Percentiles rank a stretch among this genome's conserved stretches.
Evolutionary conservation across 257 asterid genomes (phyloP).

Genomic region (Sherardia arvensis): DNA sequence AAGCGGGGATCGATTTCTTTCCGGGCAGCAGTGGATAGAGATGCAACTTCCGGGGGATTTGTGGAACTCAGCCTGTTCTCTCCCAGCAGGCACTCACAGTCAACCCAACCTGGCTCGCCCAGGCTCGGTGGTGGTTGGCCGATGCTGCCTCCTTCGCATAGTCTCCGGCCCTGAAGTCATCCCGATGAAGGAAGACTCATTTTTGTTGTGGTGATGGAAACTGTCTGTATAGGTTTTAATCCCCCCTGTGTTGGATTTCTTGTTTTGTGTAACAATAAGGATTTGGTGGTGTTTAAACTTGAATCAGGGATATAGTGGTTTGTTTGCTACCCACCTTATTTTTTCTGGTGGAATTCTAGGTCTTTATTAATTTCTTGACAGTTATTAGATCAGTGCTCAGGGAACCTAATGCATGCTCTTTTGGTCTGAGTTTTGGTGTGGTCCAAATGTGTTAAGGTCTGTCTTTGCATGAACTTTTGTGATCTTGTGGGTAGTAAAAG

Average conservation of each 20-base stretch:
- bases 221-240: constrained; percentile 46
- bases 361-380: constrained; percentile 26
- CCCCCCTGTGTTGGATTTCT: not conserved
- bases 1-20: constrained; percentile 60
- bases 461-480: not conserved
- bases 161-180: constrained; percentile 9
- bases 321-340: constrained; percentile 44
- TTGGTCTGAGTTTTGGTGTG: not conserved
- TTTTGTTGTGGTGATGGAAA: constrained; percentile 55
- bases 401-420: not conserved
- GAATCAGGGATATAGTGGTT: constrained; percentile 37
- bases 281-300: constrained; percentile 28
- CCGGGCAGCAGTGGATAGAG: constrained; percentile 40
- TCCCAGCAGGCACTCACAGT: constrained; percentile 52
- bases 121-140: constrained; percentile 59
- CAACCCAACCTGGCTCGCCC: constrained; percentile 62
- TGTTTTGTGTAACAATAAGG: constrained; percentile 24
- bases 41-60: constrained; percentile 47
- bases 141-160: constrained; percentile 42
- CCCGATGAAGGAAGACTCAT: constrained; percentile 20
- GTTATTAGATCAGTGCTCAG: constrained; percentile 19
- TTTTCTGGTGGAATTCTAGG: constrained; percentile 47
- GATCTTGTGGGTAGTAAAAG: not conserved
- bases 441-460: not conserved
- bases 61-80: constrained; percentile 86